phyloP scores from a whole-genome alignment of 164 flowering plant species.

The Brasenia schreberi region DNA sequence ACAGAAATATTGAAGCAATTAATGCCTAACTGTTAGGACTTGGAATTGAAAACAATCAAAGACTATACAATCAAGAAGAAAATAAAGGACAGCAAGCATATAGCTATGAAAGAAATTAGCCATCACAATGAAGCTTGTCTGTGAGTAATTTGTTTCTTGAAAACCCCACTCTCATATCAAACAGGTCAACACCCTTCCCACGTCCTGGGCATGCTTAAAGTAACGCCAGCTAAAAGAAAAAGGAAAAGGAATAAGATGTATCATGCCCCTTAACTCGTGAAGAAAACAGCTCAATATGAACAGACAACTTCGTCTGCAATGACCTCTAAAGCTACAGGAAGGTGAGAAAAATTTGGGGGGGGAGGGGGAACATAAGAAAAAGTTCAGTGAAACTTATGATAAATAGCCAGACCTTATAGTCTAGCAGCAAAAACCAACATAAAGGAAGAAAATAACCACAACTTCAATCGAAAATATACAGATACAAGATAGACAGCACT shows the following conservation, averaged over 20 bases:
- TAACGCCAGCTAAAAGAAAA: too few relatives aligned
- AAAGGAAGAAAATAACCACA: background rate
- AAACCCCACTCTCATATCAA: background rate
- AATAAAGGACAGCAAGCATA: too few relatives aligned
- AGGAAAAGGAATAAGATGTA: too few relatives aligned
- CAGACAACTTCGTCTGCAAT: background rate
- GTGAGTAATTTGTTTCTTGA: background rate
- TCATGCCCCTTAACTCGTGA: too few relatives aligned
- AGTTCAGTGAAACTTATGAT: background rate
- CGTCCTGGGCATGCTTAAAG: background rate
- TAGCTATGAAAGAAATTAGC: background rate
- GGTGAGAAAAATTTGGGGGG: background rate
- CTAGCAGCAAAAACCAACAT: background rate
- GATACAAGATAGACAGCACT: background rate
- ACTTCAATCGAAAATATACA: background rate
- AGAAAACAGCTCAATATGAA: too few relatives aligned
- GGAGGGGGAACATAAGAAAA: background rate
- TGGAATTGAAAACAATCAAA: too few relatives aligned
- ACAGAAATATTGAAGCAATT: too few relatives aligned
- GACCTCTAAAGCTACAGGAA: background rate
- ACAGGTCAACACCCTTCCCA: background rate
- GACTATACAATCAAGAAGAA: too few relatives aligned
- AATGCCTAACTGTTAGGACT: too few relatives aligned
- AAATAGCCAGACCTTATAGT: background rate
- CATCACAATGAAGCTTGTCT: background rate